A percentile compares a stretch with the other conserved stretches of the same genome.
These are phyloP conservation scores for Mortierella sp. DNA, from an alignment of 371 early-diverging fungal species.

Conservation along the genomic window DNA sequence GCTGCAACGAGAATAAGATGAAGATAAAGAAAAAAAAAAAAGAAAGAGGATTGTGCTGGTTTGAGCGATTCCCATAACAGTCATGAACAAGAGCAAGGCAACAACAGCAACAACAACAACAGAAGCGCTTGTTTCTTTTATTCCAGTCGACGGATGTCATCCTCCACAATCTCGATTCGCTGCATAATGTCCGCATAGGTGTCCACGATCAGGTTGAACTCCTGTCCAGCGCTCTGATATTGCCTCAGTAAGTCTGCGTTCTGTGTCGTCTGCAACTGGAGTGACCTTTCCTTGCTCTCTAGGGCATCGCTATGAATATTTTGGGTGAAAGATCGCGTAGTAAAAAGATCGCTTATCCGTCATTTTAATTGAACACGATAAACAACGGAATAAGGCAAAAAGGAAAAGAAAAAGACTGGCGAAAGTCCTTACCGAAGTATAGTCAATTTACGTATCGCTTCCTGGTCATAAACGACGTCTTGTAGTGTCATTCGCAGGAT, in stretches of 20 bases:
- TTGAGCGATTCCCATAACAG: too few relatives aligned
- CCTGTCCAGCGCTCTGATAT: conserved; percentile 34
- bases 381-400: neutral
- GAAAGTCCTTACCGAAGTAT: conserved; percentile 17
- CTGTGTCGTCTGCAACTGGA: conserved; percentile 16
- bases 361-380: neutral
- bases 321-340: too few relatives aligned
- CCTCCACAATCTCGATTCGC: conserved; percentile 35
- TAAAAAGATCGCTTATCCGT: too few relatives aligned
- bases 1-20: too few relatives aligned
- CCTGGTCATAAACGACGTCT: conserved; percentile 20
- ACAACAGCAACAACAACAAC: neutral
- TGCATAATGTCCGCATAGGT: conserved; percentile 36
- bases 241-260: conserved; percentile 19
- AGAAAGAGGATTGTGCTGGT: too few relatives aligned
- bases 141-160: conserved; percentile 34
- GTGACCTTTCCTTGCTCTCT: neutral
- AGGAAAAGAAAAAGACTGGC: neutral
- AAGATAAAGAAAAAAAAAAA: too few relatives aligned
- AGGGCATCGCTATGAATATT: conserved; percentile 26
- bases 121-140: too few relatives aligned
- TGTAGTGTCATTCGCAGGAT: conserved; percentile 9
- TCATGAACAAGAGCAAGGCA: neutral
- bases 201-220: conserved; percentile 41
- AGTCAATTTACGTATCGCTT: conserved; percentile 6